Evolutionary conservation across 192 early-diverging fungal genomes (phyloP).

Genomic region (Chytriomyces sp.): DNA sequence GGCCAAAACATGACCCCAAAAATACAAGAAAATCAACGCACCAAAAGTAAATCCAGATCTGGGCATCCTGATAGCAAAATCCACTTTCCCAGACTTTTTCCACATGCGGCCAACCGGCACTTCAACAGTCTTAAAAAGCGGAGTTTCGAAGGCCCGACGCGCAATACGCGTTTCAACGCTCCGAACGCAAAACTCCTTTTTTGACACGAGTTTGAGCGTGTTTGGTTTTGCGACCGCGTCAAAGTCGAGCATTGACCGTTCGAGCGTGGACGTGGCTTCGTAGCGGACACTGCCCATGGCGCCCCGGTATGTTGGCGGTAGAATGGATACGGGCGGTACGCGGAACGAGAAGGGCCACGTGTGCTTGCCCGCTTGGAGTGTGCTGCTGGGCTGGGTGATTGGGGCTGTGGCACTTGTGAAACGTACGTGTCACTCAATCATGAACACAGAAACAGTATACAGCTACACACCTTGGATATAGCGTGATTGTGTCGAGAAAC

Average conservation of each 20-base stretch:
- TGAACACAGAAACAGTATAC: background rate
- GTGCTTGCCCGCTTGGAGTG: conserved; percentile 22
- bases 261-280: conserved; percentile 24
- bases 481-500: conserved; percentile 32
- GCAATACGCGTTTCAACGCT: conserved; percentile 26
- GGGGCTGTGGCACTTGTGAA: background rate
- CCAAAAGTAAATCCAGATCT: conserved; percentile 34
- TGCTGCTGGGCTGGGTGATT: background rate
- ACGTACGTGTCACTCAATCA: background rate
- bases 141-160: conserved; percentile 20
- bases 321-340: conserved; percentile 29
- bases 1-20: background rate
- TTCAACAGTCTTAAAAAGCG: conserved; percentile 13
- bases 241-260: background rate
- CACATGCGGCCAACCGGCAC: background rate
- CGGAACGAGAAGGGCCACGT: conserved; percentile 42
- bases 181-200: conserved; percentile 28
- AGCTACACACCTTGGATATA: conserved; percentile 5
- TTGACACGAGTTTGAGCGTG: background rate
- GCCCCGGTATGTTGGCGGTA: conserved; percentile 39
- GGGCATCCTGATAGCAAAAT: conserved; percentile 20
- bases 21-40: background rate
- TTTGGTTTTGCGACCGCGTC: background rate
- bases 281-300: conserved; percentile 29
- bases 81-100: background rate